Evolutionary conservation across 169 alveolate species (phyloP), one percentile per base, ranked within the genome.

Genomic region (Cryptosporidium felis): DNA sequence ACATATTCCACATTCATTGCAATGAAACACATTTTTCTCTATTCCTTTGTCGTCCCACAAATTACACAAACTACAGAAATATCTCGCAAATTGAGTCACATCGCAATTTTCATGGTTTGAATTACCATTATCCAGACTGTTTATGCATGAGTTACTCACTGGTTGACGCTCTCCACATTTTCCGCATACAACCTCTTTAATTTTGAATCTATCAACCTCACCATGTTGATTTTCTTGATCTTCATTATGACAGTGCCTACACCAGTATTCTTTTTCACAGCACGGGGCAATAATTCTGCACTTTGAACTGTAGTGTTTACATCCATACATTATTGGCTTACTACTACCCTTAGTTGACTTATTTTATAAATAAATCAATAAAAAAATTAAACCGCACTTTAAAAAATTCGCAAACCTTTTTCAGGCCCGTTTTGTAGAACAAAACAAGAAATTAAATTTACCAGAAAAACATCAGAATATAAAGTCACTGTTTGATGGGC

Each of bases 1-100:
- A 80, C 96, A 94, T 4, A 94, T 91, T 21, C 94, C 94, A 61
- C 96, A 94, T 38, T 81, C 90, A 28, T 90, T 90, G 80, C 96
- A 94, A 81, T 94, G 96, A 49, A 67, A 94, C 40, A 92, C 88
- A 79, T 85, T 45, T 67, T 90, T 91, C 38, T 89, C 88, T 46
- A 60, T 51, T 23, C 90, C 92, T 51, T 82, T 58, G 63, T 92
- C 93, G 60, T 85, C 92, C 92, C 92, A 89, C 12, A 89, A 80
- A 28, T 89, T 82, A 79, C 92, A 89, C n/a, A 36, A 74, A 6
- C 44, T 30, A 47, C 92, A 89, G 60, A 53, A 89, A 53, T 89
- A 89, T 1, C 34, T 41, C 28, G 88, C 91, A 36, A 89, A 89
- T 34, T 34, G 42, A 6, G 36, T 45, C 21, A 49, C 82, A 61